phyloP scores from a whole-genome alignment of 176 grass and related monocot species.

The Lolium perenne region DNA sequence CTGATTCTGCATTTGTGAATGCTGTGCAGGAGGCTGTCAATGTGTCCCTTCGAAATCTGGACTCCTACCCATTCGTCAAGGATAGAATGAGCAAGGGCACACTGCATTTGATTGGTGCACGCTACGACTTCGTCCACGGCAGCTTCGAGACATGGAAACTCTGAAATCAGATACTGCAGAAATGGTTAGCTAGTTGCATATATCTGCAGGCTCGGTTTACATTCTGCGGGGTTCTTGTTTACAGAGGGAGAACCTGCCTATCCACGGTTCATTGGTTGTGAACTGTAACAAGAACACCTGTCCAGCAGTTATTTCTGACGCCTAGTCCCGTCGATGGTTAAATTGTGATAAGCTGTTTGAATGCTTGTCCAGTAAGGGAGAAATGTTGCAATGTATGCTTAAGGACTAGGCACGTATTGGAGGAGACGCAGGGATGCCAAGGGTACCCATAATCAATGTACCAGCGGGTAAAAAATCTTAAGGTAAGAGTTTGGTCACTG shows the following conservation, averaged over 20 bases:
- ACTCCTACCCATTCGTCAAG: conserved; percentile 72
- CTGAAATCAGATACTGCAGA: conserved; percentile 22
- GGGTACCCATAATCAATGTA: too few relatives aligned
- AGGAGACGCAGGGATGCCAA: too few relatives aligned
- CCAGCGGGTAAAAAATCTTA: too few relatives aligned
- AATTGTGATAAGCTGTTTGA: not conserved
- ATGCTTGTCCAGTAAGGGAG: not conserved
- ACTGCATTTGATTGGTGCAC: conserved; percentile 60
- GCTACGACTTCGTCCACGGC: conserved; percentile 64
- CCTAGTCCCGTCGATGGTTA: not conserved
- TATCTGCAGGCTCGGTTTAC: not conserved
- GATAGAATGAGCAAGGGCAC: conserved; percentile 49
- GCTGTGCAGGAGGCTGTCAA: conserved; percentile 73
- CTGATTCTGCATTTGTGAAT: conserved; percentile 24
- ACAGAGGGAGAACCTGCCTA: not conserved
- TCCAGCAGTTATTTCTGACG: not conserved
- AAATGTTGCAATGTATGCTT: not conserved
- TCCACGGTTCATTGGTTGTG: not conserved
- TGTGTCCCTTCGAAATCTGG: conserved; percentile 59
- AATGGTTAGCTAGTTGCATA: conserved; percentile 8
- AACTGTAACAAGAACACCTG: not conserved
- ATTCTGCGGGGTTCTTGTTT: not conserved
- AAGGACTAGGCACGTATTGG: too few relatives aligned
- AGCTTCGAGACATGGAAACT: conserved; percentile 49
- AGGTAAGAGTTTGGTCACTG: too few relatives aligned